phyloP scores from a whole-genome alignment of 768 basidiomycete genomes.

The Saitozyma sp. region DNA sequence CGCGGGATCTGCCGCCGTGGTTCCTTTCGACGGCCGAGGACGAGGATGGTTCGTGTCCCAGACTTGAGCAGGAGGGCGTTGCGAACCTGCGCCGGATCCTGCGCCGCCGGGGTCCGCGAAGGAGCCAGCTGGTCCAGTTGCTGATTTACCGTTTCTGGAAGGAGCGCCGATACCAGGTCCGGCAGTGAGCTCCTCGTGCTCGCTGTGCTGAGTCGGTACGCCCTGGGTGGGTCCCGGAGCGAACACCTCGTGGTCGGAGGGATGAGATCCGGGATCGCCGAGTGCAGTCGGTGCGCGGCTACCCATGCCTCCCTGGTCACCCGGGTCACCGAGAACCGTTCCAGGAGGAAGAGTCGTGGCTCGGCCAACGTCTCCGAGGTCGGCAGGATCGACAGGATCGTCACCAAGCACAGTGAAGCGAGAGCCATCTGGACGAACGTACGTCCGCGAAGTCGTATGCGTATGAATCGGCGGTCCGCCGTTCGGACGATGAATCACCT shows the following conservation, averaged over 20 bases:
- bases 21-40: too few species aligned
- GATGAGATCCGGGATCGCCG: constrained; percentile 7
- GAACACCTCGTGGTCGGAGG: constrained; percentile 13
- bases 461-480: constrained; percentile 37
- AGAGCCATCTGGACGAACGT: constrained; percentile 19
- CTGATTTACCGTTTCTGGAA: too few species aligned
- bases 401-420: neutral
- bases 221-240: neutral
- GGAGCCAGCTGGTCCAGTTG: too few species aligned
- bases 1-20: neutral
- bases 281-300: too few species aligned
- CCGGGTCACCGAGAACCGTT: neutral
- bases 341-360: constrained; percentile 3
- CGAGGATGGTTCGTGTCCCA: too few species aligned
- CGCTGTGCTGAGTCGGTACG: constrained; percentile 3
- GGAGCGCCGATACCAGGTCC: constrained; percentile 1
- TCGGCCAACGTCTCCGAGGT: neutral
- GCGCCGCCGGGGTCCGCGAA: too few species aligned
- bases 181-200: constrained; percentile 6
- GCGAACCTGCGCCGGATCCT: too few species aligned
- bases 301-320: neutral
- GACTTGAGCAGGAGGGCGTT: too few species aligned
- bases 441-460: constrained; percentile 39
- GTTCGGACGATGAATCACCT: constrained; percentile 39
- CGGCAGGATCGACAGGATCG: too few species aligned